These are phyloP conservation scores for Tylopilus sp. DNA, from an alignment of 768 basidiomycete genomes.

Conservation along the genomic window DNA sequence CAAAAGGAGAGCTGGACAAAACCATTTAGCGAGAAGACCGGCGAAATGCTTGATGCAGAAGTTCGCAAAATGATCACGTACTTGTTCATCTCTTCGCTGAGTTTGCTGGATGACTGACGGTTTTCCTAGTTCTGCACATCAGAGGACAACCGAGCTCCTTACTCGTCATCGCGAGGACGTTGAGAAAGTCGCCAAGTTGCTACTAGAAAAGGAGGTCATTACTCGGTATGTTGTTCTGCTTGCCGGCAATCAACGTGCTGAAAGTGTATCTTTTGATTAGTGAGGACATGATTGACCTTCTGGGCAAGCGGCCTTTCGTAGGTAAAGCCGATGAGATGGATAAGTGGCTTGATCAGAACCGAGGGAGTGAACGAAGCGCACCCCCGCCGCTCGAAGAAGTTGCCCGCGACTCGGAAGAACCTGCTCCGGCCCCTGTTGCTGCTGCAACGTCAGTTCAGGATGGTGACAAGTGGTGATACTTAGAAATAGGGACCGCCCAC, in stretches of 20 bases:
- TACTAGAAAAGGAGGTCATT: conserved; percentile 95
- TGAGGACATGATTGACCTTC: conserved; percentile 82
- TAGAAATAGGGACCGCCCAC: conserved; percentile 4
- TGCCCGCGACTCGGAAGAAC: conserved; percentile 36
- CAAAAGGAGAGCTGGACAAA: too few relatives aligned
- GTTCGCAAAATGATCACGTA: conserved; percentile 95
- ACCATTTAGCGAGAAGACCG: conserved; percentile 97
- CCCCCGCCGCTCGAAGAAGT: conserved; percentile 59
- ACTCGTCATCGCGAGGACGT: conserved; percentile 82
- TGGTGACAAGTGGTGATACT: conserved; percentile 20
- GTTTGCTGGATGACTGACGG: conserved; percentile 7
- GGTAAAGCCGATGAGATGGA: conserved; percentile 90
- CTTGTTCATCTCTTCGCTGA: conserved; percentile 13
- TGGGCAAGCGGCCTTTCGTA: conserved; percentile 81
- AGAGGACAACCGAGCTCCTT: conserved; percentile 77
- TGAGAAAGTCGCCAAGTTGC: conserved; percentile 86
- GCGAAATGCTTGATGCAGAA: conserved; percentile 85
- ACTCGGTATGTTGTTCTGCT: conserved; percentile 58
- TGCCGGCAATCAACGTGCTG: not conserved
- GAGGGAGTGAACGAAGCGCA: conserved; percentile 54
- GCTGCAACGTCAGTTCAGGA: conserved; percentile 40
- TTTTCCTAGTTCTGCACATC: conserved; percentile 63
- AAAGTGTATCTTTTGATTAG: conserved; percentile 34
- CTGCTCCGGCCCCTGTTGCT: conserved; percentile 48
- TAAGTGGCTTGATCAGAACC: conserved; percentile 89